phyloP scores from a whole-genome alignment of 345 rosid species.

The Geranium brycei region DNA sequence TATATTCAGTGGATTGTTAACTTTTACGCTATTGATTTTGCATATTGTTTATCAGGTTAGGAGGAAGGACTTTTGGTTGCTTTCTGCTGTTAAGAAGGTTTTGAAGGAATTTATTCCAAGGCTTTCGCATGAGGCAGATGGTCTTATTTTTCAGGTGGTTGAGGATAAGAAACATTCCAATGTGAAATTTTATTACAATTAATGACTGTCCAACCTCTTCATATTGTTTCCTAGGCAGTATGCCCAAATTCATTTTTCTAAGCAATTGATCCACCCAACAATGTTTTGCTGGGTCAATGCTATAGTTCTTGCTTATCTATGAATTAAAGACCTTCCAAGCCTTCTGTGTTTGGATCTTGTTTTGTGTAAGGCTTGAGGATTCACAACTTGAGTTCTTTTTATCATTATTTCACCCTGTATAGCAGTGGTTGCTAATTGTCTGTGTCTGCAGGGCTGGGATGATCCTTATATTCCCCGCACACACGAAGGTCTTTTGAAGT shows the following conservation, averaged over 20 bases:
- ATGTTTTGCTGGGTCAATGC: no score
- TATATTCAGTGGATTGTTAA: not conserved
- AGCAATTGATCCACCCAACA: no score
- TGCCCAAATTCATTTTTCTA: no score
- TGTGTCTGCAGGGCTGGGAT: conserved; percentile 74
- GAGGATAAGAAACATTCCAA: not conserved
- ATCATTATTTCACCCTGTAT: no score
- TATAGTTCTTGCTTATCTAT: no score
- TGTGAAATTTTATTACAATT: not conserved
- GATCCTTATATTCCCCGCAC: conserved; percentile 94
- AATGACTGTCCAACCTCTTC: not conserved
- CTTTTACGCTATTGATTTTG: conserved; percentile 11
- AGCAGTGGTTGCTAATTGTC: conserved; percentile 4
- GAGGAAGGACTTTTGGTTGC: conserved; percentile 96
- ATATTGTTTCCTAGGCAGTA: no score
- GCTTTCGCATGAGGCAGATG: conserved; percentile 98
- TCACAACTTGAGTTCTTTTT: no score
- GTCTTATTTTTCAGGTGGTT: conserved; percentile 84
- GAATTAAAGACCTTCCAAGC: no score
- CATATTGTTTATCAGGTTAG: conserved; percentile 49
- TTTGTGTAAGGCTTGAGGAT: no score
- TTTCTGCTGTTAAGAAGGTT: conserved; percentile 74
- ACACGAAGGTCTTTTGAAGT: conserved; percentile 95
- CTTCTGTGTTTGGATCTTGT: no score
- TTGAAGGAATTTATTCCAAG: conserved; percentile 82